These are phyloP conservation scores for Tetracladium setigerum DNA, from an alignment of 495 filamentous ascomycete species.

Conservation along the genomic window DNA sequence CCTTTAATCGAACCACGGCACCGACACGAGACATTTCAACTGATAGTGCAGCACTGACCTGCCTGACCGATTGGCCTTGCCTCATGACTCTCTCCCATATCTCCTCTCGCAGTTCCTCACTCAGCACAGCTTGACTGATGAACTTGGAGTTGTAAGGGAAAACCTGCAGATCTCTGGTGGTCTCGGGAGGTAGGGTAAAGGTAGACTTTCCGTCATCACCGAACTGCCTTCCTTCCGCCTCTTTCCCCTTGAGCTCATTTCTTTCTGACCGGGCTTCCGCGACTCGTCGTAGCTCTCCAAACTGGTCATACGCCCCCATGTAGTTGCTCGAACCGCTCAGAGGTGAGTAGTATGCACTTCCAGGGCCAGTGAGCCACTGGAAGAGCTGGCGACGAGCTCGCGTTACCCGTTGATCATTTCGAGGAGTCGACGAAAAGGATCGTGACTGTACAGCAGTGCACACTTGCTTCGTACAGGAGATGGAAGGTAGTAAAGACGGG, in stretches of 20 bases:
- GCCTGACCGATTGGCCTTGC: conserved; percentile 60
- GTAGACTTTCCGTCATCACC: not conserved
- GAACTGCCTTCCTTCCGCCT: not conserved
- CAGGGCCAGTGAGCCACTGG: conserved; percentile 14
- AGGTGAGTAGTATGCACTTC: conserved; percentile 12
- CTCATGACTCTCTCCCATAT: conserved; percentile 63
- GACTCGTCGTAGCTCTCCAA: conserved; percentile 16
- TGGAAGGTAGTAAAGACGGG: conserved; percentile 2
- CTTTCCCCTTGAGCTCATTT: not conserved
- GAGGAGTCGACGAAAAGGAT: conserved; percentile 17
- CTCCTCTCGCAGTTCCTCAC: conserved; percentile 63
- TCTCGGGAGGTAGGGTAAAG: conserved; percentile 9
- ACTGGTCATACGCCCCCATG: conserved; percentile 13
- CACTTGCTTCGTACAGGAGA: conserved; percentile 10
- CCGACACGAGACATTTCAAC: conserved; percentile 85
- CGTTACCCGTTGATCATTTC: conserved; percentile 5
- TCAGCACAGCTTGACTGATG: conserved; percentile 63
- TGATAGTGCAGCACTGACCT: conserved; percentile 66
- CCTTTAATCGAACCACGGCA: conserved; percentile 81
- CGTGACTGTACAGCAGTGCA: conserved; percentile 7
- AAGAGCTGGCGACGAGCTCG: conserved; percentile 11
- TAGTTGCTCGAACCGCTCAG: conserved; percentile 20
- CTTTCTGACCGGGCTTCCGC: not conserved
- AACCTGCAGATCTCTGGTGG: conserved; percentile 29
- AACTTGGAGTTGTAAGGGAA: conserved; percentile 76